Evolutionary conservation across 306 rosid genomes (phyloP).

Genomic region (Clitoria ternatea): DNA sequence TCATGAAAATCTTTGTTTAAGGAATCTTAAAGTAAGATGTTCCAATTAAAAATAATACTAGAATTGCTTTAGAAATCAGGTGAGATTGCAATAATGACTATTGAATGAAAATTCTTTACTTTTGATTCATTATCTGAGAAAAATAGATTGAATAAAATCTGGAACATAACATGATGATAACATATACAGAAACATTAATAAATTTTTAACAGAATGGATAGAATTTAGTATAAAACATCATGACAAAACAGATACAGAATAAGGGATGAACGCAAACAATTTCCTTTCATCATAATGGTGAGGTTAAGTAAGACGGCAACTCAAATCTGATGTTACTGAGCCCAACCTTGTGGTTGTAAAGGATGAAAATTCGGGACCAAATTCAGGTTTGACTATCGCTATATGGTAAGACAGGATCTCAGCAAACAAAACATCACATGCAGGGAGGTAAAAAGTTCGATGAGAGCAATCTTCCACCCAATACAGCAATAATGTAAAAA

Average conservation of each 20-base stretch:
- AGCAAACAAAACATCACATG: conserved; percentile 43
- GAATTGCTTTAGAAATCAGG: too few species aligned
- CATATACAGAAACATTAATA: neutral
- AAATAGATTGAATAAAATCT: neutral
- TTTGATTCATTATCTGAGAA: too few species aligned
- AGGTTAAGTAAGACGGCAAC: neutral
- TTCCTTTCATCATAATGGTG: conserved; percentile 11
- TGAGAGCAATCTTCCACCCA: conserved; percentile 39
- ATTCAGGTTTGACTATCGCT: conserved; percentile 19
- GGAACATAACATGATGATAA: neutral
- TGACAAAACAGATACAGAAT: neutral
- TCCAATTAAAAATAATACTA: too few species aligned
- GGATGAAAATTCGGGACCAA: conserved; percentile 22
- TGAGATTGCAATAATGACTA: too few species aligned
- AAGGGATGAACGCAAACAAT: neutral
- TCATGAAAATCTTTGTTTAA: too few species aligned
- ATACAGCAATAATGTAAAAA: conserved; percentile 7
- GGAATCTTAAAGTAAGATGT: too few species aligned
- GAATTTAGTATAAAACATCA: neutral
- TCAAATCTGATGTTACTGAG: conserved; percentile 23
- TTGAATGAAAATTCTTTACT: too few species aligned
- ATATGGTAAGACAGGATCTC: conserved; percentile 32
- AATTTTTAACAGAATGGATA: neutral
- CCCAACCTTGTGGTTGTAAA: conserved; percentile 27
- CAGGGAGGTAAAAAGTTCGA: conserved; percentile 25